A percentile compares a stretch with the other conserved stretches of the same genome.
Evolutionary conservation across 2,329 filamentous ascomycete species (phyloP).

Genomic region (Incumbomyces lentus): DNA sequence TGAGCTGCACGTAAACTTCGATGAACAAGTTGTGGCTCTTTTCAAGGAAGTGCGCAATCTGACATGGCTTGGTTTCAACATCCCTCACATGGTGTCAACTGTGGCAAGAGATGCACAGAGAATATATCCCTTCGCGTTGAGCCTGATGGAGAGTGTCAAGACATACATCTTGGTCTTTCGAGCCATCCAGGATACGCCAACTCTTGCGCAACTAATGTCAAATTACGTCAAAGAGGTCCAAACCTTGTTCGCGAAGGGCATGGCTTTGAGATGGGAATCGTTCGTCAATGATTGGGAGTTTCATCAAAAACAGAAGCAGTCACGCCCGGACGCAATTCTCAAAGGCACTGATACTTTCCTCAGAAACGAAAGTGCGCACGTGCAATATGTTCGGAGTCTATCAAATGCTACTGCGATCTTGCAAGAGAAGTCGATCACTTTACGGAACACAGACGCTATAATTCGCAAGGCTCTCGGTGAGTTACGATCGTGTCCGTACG

Average conservation of each 20-base stretch:
- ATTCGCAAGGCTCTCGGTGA: slow-evolving; percentile 74
- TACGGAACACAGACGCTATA: slow-evolving; percentile 69
- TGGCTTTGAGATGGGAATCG: slow-evolving; percentile 90
- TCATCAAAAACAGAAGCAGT: slow-evolving; percentile 57
- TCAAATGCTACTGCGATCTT: slow-evolving; percentile 76
- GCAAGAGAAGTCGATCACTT: slow-evolving; percentile 72
- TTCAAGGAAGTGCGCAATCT: slow-evolving; percentile 98
- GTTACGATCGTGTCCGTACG: slow-evolving; percentile 74
- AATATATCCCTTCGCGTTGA: slow-evolving; percentile 95
- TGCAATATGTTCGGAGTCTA: slow-evolving; percentile 92
- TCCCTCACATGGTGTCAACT: slow-evolving; percentile 88
- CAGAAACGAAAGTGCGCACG: slow-evolving; percentile 76
- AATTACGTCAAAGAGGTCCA: slow-evolving; percentile 90
- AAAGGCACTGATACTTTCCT: slow-evolving; percentile 42
- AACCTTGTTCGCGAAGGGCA: slow-evolving; percentile 68
- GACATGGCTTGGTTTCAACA: slow-evolving; percentile 85
- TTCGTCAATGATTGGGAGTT: slow-evolving; percentile 96
- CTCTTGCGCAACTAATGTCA: slow-evolving; percentile 76
- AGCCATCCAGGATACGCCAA: slow-evolving; percentile 72
- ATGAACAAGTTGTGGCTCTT: slow-evolving; percentile 88
- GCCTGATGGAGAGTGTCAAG: slow-evolving; percentile 95
- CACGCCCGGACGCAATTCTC: slow-evolving; percentile 43
- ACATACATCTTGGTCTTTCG: slow-evolving; percentile 82
- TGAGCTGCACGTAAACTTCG: slow-evolving; percentile 90
- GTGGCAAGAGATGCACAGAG: slow-evolving; percentile 98